Conservation (phyloP, 768 basidiomycete species). For the Leccinum incarnatum region DNA sequence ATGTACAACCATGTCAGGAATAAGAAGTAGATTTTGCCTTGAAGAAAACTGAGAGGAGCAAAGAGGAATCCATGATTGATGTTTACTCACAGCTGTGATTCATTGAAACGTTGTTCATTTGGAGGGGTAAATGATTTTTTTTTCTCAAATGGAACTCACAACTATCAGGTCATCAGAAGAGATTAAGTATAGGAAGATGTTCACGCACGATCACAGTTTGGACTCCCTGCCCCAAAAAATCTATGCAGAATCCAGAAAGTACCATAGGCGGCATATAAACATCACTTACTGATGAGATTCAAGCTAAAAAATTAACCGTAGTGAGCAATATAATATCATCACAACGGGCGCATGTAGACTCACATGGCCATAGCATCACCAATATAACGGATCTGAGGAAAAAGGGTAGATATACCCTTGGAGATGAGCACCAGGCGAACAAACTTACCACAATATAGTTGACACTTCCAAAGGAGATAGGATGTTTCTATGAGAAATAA, state of each 20-base stretch:
- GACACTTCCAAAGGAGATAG: constrained; percentile 15
- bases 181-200: not conserved
- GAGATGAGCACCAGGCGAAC: not conserved
- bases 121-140: not conserved
- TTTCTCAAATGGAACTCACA: constrained; percentile 6
- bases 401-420: not conserved
- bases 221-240: constrained; percentile 9
- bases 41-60: not conserved
- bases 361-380: constrained; percentile 13
- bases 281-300: constrained; percentile 8
- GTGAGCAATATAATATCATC: not conserved
- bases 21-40: constrained; percentile 8
- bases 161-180: constrained; percentile 10
- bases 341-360: not conserved
- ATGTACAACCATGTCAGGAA: constrained; percentile 2
- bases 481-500: constrained; percentile 2
- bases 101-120: not conserved
- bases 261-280: not conserved
- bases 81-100: not conserved
- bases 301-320: not conserved
- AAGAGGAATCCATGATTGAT: not conserved
- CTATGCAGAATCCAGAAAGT: not conserved
- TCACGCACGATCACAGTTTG: constrained; percentile 8
- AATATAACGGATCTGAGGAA: constrained; percentile 10
- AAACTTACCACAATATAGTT: constrained; percentile 9